These are phyloP conservation scores for Annulohypoxylon maeteangense DNA, from an alignment of 495 filamentous ascomycete genomes.

Conservation along the genomic window DNA sequence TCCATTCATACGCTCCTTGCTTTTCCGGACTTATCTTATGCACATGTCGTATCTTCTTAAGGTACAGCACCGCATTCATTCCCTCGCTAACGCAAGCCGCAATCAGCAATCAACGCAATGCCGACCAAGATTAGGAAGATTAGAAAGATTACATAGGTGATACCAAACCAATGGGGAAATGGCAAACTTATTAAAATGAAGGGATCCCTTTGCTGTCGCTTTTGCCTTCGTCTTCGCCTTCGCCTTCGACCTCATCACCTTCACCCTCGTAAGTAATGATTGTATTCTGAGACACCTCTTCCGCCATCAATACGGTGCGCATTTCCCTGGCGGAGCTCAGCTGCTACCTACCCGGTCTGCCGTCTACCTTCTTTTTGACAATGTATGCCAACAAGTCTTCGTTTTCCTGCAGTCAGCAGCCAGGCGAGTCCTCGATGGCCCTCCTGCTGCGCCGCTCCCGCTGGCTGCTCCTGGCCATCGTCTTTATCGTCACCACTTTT, in stretches of 20 bases:
- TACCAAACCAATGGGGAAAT: slow-evolving; percentile 11
- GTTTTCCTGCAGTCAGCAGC: slow-evolving; percentile 22
- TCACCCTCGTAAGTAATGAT: slow-evolving; percentile 1
- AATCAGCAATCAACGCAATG: not conserved
- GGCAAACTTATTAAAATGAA: slow-evolving; percentile 20
- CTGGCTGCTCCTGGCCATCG: slow-evolving; percentile 34
- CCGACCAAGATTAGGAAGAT: slow-evolving; percentile 1
- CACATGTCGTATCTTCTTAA: not conserved
- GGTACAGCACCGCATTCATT: slow-evolving; percentile 6
- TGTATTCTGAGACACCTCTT: slow-evolving; percentile 11
- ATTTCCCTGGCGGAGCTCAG: slow-evolving; percentile 10
- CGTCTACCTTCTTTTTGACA: slow-evolving; percentile 5
- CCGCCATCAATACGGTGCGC: slow-evolving; percentile 17
- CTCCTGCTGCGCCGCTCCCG: slow-evolving; percentile 30
- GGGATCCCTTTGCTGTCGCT: slow-evolving; percentile 1
- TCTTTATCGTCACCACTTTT: slow-evolving; percentile 18
- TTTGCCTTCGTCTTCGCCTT: not conserved
- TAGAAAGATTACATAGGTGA: slow-evolving; percentile 1
- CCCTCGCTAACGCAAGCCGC: not conserved
- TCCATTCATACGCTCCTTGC: slow-evolving; percentile 3
- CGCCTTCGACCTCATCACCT: not conserved
- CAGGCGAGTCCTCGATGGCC: slow-evolving; percentile 36
- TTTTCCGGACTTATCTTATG: not conserved
- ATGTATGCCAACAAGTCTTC: slow-evolving; percentile 33
- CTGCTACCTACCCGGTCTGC: not conserved